A percentile compares a stretch with the other conserved stretches of the same genome.
phyloP scores from a whole-genome alignment of 169 alveolate genomes.

The Eimeria tenella region DNA sequence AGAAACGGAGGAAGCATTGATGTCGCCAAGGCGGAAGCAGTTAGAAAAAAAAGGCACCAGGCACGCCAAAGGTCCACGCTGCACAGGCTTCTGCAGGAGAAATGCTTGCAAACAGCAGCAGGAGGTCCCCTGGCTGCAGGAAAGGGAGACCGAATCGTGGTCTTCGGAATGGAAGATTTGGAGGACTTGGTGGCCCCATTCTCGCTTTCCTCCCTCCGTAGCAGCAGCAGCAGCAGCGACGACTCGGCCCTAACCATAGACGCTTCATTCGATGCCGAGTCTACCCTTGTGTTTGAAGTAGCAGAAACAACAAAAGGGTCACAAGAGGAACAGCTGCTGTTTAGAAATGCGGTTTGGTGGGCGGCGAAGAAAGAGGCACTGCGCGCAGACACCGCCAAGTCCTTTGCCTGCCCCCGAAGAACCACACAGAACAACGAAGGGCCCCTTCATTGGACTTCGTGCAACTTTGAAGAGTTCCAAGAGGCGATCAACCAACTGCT shows the following conservation, averaged over 20 bases:
- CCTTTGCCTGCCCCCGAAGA: neutral
- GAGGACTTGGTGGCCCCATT: conserved; percentile 63
- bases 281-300: neutral
- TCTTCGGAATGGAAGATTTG: conserved; percentile 45
- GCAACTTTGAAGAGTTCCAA: conserved; percentile 8
- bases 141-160: neutral
- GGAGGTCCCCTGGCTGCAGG: neutral
- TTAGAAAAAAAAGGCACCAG: neutral
- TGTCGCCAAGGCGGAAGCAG: conserved; percentile 7
- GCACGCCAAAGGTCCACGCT: neutral
- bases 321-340: neutral
- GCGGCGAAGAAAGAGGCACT: conserved; percentile 23
- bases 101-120: neutral
- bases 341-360: conserved; percentile 1
- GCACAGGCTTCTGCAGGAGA: conserved; percentile 5
- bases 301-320: conserved; percentile 3
- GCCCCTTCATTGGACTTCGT: neutral
- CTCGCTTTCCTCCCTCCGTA: conserved; percentile 22
- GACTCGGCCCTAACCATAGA: neutral
- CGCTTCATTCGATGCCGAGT: neutral
- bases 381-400: neutral
- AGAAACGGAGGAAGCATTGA: neutral
- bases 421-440: too few species aligned
- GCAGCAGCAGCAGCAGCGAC: conserved; percentile 31
- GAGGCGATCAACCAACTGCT: neutral